Conservation (phyloP, 805 yeast species). For the Sugiyamaella mastotermitis region DNA sequence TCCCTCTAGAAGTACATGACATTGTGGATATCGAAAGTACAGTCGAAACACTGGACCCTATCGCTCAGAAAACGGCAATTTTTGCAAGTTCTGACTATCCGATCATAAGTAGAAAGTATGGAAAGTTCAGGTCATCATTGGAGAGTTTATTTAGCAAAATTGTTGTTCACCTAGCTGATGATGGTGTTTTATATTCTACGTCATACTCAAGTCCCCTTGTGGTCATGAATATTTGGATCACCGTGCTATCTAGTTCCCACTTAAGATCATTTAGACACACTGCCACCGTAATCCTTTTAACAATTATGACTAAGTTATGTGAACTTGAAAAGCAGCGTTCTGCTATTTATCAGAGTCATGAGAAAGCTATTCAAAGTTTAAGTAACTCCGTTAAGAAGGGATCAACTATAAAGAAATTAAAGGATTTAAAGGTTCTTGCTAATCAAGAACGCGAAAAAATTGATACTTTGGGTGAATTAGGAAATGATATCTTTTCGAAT, state of each 20-base stretch:
- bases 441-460: slow-evolving; percentile 21
- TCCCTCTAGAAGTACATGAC: slow-evolving; percentile 68
- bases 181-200: slow-evolving; percentile 13
- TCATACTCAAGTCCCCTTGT: no score
- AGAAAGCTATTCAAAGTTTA: neutral
- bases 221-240: slow-evolving; percentile 66
- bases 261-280: slow-evolving; percentile 66
- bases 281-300: slow-evolving; percentile 53
- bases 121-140: slow-evolving; percentile 48
- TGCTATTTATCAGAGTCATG: no score
- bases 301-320: slow-evolving; percentile 57
- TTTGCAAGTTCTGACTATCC: slow-evolving; percentile 70
- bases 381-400: slow-evolving; percentile 3
- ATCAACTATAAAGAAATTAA: slow-evolving; percentile 3
- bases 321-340: slow-evolving; percentile 27
- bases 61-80: slow-evolving; percentile 51
- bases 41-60: slow-evolving; percentile 63
- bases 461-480: slow-evolving; percentile 11
- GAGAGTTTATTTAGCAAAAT: slow-evolving; percentile 41
- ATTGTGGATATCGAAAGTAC: slow-evolving; percentile 65
- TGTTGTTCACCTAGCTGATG: slow-evolving; percentile 10
- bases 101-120: slow-evolving; percentile 46
- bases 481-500: neutral
- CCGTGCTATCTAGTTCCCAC: slow-evolving; percentile 62
- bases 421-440: neutral